Percentiles rank a stretch among this genome's conserved stretches.
Evolutionary conservation across 1,284 basidiomycete genomes (phyloP).

Genomic region (Austroboletus novae-zelandiae): DNA sequence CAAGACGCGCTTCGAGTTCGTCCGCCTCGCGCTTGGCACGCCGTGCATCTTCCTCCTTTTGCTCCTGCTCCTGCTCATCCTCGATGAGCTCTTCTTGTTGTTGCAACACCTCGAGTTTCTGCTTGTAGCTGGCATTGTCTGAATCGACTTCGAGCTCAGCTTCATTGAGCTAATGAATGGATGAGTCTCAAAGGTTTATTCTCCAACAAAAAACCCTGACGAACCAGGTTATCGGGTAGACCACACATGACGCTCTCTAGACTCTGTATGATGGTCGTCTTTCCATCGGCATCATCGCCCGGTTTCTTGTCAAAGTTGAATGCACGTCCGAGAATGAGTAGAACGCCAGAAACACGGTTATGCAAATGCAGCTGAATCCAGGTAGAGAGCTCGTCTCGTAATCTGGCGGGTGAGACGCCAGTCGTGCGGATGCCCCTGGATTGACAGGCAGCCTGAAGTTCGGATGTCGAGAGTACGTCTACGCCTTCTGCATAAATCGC

Average conservation of each 20-base stretch:
- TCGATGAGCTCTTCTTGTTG: constrained; percentile 99
- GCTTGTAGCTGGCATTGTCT: constrained; percentile 94
- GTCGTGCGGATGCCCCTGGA: constrained; percentile 90
- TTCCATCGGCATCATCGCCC: constrained; percentile 74
- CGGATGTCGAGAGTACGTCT: constrained; percentile 85
- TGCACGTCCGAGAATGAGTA: constrained; percentile 89
- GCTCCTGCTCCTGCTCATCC: constrained; percentile 97
- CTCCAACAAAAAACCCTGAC: constrained; percentile 27
- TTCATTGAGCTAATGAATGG: constrained; percentile 75
- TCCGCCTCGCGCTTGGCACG: constrained; percentile 81
- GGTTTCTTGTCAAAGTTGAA: constrained; percentile 88
- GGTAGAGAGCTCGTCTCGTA: constrained; percentile 86
- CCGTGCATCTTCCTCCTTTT: constrained; percentile 91
- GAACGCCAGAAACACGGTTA: constrained; percentile 87
- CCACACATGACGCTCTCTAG: constrained; percentile 91
- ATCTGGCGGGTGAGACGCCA: constrained; percentile 78
- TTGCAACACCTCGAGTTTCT: constrained; percentile 95
- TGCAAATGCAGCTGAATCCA: constrained; percentile 95
- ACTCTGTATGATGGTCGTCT: constrained; percentile 71
- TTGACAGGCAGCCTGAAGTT: constrained; percentile 92
- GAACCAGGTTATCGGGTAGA: constrained; percentile 90
- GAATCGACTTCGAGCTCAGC: constrained; percentile 95
- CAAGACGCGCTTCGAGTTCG: constrained; percentile 70
- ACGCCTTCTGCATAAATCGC: constrained; percentile 89
- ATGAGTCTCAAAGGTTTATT: not conserved